Percentiles rank a stretch among this genome's conserved stretches.
Evolutionary conservation across 1,284 basidiomycete species (phyloP).

Genomic region (Xerocomus nothofagi): DNA sequence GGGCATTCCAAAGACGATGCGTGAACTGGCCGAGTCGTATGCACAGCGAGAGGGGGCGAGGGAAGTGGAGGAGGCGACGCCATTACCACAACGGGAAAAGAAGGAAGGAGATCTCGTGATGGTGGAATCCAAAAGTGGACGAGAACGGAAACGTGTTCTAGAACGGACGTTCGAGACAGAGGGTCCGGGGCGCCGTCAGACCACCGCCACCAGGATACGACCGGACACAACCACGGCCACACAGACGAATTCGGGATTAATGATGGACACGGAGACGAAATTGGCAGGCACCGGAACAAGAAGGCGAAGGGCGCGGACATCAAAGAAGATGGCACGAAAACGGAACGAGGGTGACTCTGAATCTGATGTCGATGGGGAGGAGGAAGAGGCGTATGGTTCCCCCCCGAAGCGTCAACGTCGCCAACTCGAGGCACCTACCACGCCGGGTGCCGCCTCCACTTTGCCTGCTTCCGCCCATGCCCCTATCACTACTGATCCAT

Average conservation of each 20-base stretch:
- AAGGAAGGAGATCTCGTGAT: slow-evolving; percentile 4
- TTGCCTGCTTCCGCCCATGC: too few relatives aligned
- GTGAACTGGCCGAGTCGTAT: slow-evolving; percentile 57
- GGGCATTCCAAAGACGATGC: slow-evolving; percentile 58
- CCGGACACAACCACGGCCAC: too few relatives aligned
- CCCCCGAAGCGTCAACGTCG: slow-evolving; percentile 34
- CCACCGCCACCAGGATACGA: slow-evolving; percentile 5
- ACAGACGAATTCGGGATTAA: neutral
- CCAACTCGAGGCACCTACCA: slow-evolving; percentile 4
- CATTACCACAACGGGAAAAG: slow-evolving; percentile 5
- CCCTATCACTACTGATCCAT: neutral
- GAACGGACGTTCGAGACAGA: slow-evolving; percentile 3
- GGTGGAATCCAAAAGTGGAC: slow-evolving; percentile 1
- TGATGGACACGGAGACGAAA: too few relatives aligned
- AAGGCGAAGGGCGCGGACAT: slow-evolving; percentile 17
- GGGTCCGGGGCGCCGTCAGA: slow-evolving; percentile 12
- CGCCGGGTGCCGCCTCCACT: neutral
- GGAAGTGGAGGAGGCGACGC: slow-evolving; percentile 1
- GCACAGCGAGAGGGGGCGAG: slow-evolving; percentile 16
- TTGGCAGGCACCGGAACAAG: too few relatives aligned
- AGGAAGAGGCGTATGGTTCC: slow-evolving; percentile 10
- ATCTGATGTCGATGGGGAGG: slow-evolving; percentile 26
- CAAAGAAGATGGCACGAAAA: slow-evolving; percentile 29
- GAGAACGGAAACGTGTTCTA: neutral
- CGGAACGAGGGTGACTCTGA: slow-evolving; percentile 9